phyloP scores from a whole-genome alignment of 208 protist genomes.

The Acanthamoeba lenticulata region DNA sequence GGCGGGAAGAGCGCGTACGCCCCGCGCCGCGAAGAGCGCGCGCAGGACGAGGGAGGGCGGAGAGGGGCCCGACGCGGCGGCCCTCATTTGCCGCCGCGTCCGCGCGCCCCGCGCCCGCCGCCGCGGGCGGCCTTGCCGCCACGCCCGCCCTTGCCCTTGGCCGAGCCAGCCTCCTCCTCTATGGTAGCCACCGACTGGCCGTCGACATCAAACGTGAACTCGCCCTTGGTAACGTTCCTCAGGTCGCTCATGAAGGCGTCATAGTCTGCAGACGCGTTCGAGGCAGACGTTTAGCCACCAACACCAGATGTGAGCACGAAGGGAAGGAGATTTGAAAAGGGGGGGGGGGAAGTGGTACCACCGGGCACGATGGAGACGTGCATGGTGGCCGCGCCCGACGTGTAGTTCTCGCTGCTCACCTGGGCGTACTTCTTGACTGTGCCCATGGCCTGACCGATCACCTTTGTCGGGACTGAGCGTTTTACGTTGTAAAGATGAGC shows the following conservation, averaged over 20 bases:
- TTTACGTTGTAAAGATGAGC: no score
- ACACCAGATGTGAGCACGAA: not conserved
- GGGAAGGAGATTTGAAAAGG: not conserved
- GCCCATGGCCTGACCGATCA: slow-evolving; percentile 28
- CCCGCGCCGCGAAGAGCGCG: not conserved
- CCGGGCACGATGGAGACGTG: slow-evolving; percentile 25
- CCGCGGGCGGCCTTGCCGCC: not conserved
- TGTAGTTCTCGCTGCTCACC: slow-evolving; percentile 14
- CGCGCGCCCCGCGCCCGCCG: not conserved
- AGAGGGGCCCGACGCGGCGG: not conserved
- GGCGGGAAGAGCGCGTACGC: no score
- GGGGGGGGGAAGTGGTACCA: not conserved
- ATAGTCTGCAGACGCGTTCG: no score
- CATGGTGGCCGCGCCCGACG: not conserved
- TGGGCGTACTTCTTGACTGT: not conserved
- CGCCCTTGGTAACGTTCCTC: slow-evolving; percentile 19
- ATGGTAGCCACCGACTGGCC: not conserved
- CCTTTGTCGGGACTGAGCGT: not conserved
- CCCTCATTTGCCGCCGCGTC: slow-evolving; percentile 15
- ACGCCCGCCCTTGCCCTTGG: not conserved
- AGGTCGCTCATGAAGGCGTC: slow-evolving; percentile 16
- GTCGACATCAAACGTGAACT: not conserved
- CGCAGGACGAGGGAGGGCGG: not conserved
- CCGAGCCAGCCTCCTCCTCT: not conserved
- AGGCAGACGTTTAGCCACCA: no score